These are phyloP conservation scores for Borovskyia barvae DNA, from an alignment of 208 protist genomes.

Conservation along the genomic window DNA sequence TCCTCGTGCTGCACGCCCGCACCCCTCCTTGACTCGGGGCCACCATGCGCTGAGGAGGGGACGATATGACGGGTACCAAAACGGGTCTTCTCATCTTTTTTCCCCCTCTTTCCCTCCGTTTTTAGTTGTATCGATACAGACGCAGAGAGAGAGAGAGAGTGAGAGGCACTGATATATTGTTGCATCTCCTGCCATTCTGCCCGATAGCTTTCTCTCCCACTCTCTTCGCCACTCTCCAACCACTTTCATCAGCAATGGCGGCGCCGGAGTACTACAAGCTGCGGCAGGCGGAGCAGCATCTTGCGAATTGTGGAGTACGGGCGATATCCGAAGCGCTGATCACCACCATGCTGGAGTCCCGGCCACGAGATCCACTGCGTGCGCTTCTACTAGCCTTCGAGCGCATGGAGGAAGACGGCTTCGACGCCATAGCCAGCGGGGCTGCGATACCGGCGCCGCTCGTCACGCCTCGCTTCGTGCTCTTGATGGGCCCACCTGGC, in stretches of 20 bases:
- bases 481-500: conserved; percentile 1
- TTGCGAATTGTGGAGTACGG: conserved; percentile 32
- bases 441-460: background rate
- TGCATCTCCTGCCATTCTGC: no score
- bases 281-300: conserved; percentile 27
- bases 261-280: conserved; percentile 35
- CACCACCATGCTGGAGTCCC: conserved; percentile 22
- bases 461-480: background rate
- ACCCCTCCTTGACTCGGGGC: background rate
- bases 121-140: no score
- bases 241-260: conserved; percentile 23
- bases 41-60: no score
- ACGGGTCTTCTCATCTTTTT: no score
- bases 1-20: background rate
- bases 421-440: background rate
- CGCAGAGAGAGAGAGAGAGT: no score
- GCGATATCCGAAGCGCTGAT: conserved; percentile 35
- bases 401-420: conserved; percentile 21
- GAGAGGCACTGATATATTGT: no score
- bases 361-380: conserved; percentile 21
- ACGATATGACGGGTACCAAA: no score
- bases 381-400: conserved; percentile 30
- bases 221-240: background rate
- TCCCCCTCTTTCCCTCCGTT: no score
- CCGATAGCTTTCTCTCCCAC: background rate